phyloP scores from a whole-genome alignment of 208 protist genomes.

The Crithidia expoeki region DNA sequence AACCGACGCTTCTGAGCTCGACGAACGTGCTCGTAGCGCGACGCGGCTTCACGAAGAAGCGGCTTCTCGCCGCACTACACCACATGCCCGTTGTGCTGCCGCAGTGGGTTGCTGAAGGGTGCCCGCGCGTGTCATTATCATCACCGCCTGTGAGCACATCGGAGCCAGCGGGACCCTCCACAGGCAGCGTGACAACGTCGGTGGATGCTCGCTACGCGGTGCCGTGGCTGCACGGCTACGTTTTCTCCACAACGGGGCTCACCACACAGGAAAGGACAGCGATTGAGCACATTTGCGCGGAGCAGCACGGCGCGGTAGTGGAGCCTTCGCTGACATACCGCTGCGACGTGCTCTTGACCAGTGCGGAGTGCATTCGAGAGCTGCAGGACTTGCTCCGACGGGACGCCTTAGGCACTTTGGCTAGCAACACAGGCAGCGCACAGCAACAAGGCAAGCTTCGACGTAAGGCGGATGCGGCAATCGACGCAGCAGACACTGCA shows the following conservation, averaged over 20 bases:
- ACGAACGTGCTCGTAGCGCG: slow-evolving; percentile 70
- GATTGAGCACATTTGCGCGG: slow-evolving; percentile 44
- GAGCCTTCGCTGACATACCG: slow-evolving; percentile 33
- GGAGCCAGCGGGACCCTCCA: not conserved
- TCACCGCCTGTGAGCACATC: not conserved
- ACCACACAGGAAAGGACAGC: slow-evolving; percentile 44
- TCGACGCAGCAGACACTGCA: not conserved
- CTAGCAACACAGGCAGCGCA: not conserved
- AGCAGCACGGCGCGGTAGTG: slow-evolving; percentile 50
- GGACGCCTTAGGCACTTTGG: not conserved
- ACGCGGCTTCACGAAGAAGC: slow-evolving; percentile 71
- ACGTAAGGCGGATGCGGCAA: not conserved
- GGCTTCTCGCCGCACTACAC: slow-evolving; percentile 59
- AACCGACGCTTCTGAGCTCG: slow-evolving; percentile 40
- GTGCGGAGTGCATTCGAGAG: slow-evolving; percentile 35
- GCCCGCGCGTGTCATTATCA: not conserved
- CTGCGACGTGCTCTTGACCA: slow-evolving; percentile 68
- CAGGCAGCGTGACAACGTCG: not conserved
- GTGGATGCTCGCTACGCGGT: slow-evolving; percentile 25
- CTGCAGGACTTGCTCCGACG: slow-evolving; percentile 30
- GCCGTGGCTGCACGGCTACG: slow-evolving; percentile 67
- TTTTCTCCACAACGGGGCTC: slow-evolving; percentile 60
- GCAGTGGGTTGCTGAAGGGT: slow-evolving; percentile 46
- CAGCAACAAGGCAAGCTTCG: not conserved
- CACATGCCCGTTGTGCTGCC: slow-evolving; percentile 61